A percentile compares a stretch with the other conserved stretches of the same genome.
Conservation (phyloP, 2,329 filamentous ascomycete species). For the Grosmannia penicillata region DNA sequence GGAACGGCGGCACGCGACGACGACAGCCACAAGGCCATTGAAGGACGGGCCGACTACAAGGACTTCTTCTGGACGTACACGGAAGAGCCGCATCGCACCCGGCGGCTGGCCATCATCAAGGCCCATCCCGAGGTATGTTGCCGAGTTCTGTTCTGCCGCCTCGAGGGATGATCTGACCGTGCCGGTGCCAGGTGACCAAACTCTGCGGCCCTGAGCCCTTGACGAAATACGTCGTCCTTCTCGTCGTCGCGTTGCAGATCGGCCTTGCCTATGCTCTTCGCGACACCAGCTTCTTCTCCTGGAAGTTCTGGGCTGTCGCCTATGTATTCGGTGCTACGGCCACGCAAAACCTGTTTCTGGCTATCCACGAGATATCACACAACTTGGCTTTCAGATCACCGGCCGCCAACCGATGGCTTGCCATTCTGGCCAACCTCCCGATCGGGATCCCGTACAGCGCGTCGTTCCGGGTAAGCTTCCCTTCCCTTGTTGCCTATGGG, state of each 20-base stretch:
- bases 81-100: slow-evolving; percentile 87
- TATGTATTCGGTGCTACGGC: slow-evolving; percentile 89
- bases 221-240: slow-evolving; percentile 82
- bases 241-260: slow-evolving; percentile 73
- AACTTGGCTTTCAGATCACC: slow-evolving; percentile 84
- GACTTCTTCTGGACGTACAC: slow-evolving; percentile 98
- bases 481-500: not conserved
- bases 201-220: slow-evolving; percentile 91
- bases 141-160: not conserved
- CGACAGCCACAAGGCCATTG: slow-evolving; percentile 20
- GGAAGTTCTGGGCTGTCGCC: slow-evolving; percentile 70
- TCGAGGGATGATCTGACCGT: not conserved
- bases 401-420: slow-evolving; percentile 67
- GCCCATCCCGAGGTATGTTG: slow-evolving; percentile 74
- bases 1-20: slow-evolving; percentile 2
- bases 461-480: slow-evolving; percentile 62
- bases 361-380: slow-evolving; percentile 97
- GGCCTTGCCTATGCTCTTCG: slow-evolving; percentile 62
- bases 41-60: slow-evolving; percentile 24
- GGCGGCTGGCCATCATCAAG: slow-evolving; percentile 90
- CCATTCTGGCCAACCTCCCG: slow-evolving; percentile 87
- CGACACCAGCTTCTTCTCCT: slow-evolving; percentile 65
- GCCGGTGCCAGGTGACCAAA: slow-evolving; percentile 62
- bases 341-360: slow-evolving; percentile 96
- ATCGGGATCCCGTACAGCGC: slow-evolving; percentile 95